A percentile compares a stretch with the other conserved stretches of the same genome.
These are phyloP conservation scores for Pichia cactophila DNA, from an alignment of 1,139 yeast species.

Conservation along the genomic window DNA sequence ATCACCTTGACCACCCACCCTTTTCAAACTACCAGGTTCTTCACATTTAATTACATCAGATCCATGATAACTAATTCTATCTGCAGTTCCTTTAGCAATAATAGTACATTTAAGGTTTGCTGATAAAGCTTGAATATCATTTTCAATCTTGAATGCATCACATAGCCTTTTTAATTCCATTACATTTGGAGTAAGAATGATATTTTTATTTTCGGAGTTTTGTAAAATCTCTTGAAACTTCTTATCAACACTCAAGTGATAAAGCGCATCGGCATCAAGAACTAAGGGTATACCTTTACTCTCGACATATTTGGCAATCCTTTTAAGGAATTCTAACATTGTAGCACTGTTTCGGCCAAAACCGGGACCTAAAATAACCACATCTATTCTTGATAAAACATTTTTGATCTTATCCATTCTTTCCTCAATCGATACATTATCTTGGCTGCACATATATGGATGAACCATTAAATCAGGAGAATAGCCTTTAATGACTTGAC, in stretches of 20 bases:
- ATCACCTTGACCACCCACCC: conserved; percentile 90
- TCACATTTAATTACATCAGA: conserved; percentile 34
- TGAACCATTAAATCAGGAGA: conserved; percentile 96
- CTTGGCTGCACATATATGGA: conserved; percentile 55
- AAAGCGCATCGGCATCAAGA: conserved; percentile 82
- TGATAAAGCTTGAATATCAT: conserved; percentile 35
- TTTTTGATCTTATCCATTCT: conserved; percentile 49
- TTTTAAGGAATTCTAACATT: conserved; percentile 54
- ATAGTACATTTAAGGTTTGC: conserved; percentile 51
- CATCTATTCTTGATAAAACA: conserved; percentile 63
- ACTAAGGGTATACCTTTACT: conserved; percentile 44
- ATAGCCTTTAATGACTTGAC: conserved; percentile 73
- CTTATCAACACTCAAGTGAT: conserved; percentile 30
- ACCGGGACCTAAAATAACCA: conserved; percentile 89
- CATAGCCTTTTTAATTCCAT: conserved; percentile 72
- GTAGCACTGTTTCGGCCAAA: conserved; percentile 65
- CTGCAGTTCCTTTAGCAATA: conserved; percentile 64
- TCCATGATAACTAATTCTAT: conserved; percentile 48
- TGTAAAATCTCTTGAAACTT: conserved; percentile 40
- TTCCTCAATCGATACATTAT: conserved; percentile 18
- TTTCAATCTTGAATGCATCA: conserved; percentile 29
- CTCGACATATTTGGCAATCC: conserved; percentile 42
- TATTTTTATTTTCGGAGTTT: conserved; percentile 43
- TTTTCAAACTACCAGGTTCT: conserved; percentile 54
- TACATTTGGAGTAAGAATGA: conserved; percentile 82